Evolutionary conservation across 306 rosid genomes (phyloP).

Genomic region (Rubus parviflorus): DNA sequence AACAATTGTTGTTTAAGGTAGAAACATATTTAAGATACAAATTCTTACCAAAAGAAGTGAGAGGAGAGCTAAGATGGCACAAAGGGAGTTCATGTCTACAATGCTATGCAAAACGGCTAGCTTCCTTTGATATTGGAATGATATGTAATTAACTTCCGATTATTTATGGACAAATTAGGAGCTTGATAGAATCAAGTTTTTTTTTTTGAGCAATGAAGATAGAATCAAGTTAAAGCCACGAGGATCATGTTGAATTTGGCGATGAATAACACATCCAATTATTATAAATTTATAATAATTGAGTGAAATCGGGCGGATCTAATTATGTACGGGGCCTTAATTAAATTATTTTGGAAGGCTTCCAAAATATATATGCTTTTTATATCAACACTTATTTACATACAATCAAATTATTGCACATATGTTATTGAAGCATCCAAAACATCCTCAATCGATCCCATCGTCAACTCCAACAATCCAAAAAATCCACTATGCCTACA

Average conservation of each 20-base stretch:
- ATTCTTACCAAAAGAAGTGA: slow-evolving; percentile 16
- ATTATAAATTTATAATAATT: no score
- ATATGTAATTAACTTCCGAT: not conserved
- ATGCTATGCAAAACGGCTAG: not conserved
- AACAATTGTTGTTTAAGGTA: no score
- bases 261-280: not conserved
- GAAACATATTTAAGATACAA: not conserved
- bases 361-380: not conserved
- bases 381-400: not conserved
- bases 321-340: no score
- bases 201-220: no score
- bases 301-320: not conserved
- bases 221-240: no score
- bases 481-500: no score
- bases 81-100: slow-evolving; percentile 14
- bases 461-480: no score
- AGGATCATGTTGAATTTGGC: not conserved
- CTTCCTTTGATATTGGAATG: not conserved
- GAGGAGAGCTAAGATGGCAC: slow-evolving; percentile 5
- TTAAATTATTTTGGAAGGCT: not conserved
- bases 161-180: not conserved
- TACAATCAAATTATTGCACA: no score
- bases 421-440: no score
- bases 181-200: not conserved
- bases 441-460: no score